phyloP scores from a whole-genome alignment of 1,139 yeast genomes.

The Casaregolazyma suthepensis region DNA sequence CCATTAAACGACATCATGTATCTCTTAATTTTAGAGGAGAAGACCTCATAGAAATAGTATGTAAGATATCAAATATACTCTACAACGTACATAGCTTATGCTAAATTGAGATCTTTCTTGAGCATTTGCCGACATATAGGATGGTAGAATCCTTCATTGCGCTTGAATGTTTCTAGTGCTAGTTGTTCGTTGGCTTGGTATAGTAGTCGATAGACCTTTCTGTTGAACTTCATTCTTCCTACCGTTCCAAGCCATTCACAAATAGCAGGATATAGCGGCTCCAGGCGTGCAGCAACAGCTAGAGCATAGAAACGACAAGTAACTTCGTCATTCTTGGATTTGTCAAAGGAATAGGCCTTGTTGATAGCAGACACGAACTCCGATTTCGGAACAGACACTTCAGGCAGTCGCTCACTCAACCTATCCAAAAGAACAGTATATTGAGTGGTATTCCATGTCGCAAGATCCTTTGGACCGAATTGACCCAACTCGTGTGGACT shows the following conservation, averaged over 20 bases:
- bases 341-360: slow-evolving; percentile 41
- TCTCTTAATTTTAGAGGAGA: background rate
- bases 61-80: background rate
- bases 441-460: slow-evolving; percentile 64
- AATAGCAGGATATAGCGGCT: slow-evolving; percentile 43
- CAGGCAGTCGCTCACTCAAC: slow-evolving; percentile 37
- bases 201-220: slow-evolving; percentile 73
- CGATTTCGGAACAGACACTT: slow-evolving; percentile 12
- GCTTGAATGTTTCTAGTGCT: slow-evolving; percentile 60
- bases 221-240: slow-evolving; percentile 91
- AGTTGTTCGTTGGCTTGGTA: slow-evolving; percentile 56
- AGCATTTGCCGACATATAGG: slow-evolving; percentile 82
- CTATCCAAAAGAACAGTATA: slow-evolving; percentile 72
- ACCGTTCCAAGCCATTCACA: slow-evolving; percentile 87
- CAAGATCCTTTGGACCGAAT: slow-evolving; percentile 43
- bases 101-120: slow-evolving; percentile 52
- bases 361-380: slow-evolving; percentile 33
- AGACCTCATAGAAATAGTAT: background rate
- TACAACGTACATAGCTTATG: background rate
- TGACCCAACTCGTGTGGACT: slow-evolving; percentile 15
- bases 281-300: slow-evolving; percentile 35
- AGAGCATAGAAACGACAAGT: slow-evolving; percentile 71
- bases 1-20: slow-evolving; percentile 1
- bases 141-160: slow-evolving; percentile 59
- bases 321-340: slow-evolving; percentile 71